phyloP scores from a whole-genome alignment of 805 yeast species.

The Debaryomyces castellii region DNA sequence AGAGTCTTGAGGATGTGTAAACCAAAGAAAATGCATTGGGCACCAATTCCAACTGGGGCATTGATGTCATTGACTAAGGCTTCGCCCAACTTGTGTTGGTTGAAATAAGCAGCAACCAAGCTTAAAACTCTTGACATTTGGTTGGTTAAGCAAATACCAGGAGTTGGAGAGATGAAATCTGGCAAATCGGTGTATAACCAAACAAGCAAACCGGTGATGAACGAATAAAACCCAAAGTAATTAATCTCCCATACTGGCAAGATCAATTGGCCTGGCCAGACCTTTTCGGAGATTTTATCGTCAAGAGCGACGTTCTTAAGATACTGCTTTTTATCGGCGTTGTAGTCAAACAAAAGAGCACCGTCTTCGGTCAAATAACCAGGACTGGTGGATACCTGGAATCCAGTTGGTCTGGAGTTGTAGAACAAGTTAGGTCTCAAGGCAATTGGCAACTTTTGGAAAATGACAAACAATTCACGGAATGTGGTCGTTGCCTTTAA shows the following conservation, averaged over 20 bases:
- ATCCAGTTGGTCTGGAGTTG: conserved; percentile 61
- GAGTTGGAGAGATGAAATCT: conserved; percentile 85
- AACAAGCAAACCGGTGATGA: conserved; percentile 40
- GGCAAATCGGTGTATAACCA: conserved; percentile 97
- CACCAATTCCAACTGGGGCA: conserved; percentile 37
- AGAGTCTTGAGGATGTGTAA: conserved; percentile 67
- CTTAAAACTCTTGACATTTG: conserved; percentile 36
- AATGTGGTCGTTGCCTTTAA: conserved; percentile 62
- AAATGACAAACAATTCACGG: conserved; percentile 57
- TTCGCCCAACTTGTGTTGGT: conserved; percentile 42
- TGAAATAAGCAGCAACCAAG: conserved; percentile 29
- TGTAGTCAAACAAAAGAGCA: conserved; percentile 63
- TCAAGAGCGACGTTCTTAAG: conserved; percentile 43
- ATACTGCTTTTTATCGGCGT: conserved; percentile 49
- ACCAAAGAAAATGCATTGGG: conserved; percentile 67
- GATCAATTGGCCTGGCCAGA: conserved; percentile 90
- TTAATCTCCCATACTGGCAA: conserved; percentile 67
- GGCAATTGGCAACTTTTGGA: conserved; percentile 65
- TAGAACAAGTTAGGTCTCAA: conserved; percentile 81
- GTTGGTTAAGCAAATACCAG: conserved; percentile 79
- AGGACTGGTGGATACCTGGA: conserved; percentile 60
- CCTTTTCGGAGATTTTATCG: conserved; percentile 54
- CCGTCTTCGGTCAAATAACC: conserved; percentile 87
- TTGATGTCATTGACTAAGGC: conserved; percentile 50
- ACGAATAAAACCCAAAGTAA: conserved; percentile 39